phyloP scores from a whole-genome alignment of 805 yeast genomes.

The Wickerhamiella galacta region DNA sequence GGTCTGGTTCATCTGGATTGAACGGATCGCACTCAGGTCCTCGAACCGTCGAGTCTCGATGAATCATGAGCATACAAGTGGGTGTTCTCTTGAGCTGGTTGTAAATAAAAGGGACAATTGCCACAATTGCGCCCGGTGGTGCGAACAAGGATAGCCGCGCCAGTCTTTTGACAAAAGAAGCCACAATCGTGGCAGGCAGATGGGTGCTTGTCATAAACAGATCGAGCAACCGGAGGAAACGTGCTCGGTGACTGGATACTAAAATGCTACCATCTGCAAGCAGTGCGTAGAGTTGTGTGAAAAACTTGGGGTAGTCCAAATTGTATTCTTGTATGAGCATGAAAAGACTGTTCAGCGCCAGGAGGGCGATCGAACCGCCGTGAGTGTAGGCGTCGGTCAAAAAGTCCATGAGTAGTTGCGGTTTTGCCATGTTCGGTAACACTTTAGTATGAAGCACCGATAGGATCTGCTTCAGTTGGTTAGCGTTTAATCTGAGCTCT shows the following conservation, averaged over 20 bases:
- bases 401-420: constrained; percentile 82
- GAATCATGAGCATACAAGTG: constrained; percentile 79
- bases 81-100: constrained; percentile 85
- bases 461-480: constrained; percentile 54
- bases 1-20: constrained; percentile 47
- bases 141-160: constrained; percentile 60
- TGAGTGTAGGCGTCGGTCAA: constrained; percentile 69
- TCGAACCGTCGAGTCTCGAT: constrained; percentile 23
- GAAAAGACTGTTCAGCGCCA: constrained; percentile 77
- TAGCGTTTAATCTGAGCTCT: constrained; percentile 26
- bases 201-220: constrained; percentile 76
- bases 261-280: constrained; percentile 52
- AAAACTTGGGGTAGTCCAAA: constrained; percentile 85
- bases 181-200: constrained; percentile 64
- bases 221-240: constrained; percentile 78
- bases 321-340: constrained; percentile 67
- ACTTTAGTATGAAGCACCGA: constrained; percentile 65
- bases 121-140: constrained; percentile 78
- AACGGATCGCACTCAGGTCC: constrained; percentile 48
- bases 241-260: constrained; percentile 63
- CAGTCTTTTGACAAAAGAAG: constrained; percentile 74
- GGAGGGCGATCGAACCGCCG: constrained; percentile 45
- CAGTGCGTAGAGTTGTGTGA: constrained; percentile 61
- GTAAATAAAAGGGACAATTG: constrained; percentile 79
- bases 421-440: constrained; percentile 63